phyloP scores from a whole-genome alignment of 495 filamentous ascomycete genomes.

The Talaromyces nanjingensis region DNA sequence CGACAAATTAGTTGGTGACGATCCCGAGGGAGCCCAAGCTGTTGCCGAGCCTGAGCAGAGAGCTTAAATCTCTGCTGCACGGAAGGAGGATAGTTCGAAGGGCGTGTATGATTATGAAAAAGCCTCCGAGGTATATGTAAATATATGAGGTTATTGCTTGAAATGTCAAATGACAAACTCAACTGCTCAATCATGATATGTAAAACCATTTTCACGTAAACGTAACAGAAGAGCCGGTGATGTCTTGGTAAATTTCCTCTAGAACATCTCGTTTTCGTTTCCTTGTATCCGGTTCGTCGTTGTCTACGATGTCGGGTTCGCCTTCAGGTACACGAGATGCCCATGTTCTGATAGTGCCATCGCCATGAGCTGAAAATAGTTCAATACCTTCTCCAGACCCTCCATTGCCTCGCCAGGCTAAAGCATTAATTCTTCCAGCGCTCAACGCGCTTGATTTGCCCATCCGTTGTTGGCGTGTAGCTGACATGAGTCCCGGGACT shows the following conservation, averaged over 20 bases:
- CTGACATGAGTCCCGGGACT: constrained; percentile 48
- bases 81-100: background rate
- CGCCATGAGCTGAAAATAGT: constrained; percentile 46
- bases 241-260: constrained; percentile 38
- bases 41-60: constrained; percentile 7
- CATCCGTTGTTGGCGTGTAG: constrained; percentile 19
- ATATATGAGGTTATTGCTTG: background rate
- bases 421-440: constrained; percentile 55
- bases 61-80: background rate
- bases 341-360: constrained; percentile 45
- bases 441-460: constrained; percentile 29
- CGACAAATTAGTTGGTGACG: background rate
- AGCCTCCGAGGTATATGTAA: background rate
- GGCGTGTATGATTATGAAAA: background rate
- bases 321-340: constrained; percentile 51
- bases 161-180: background rate
- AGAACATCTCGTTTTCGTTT: constrained; percentile 47
- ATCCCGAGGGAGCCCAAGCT: background rate
- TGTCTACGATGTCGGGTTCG: constrained; percentile 38
- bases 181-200: background rate
- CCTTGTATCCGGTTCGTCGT: constrained; percentile 29
- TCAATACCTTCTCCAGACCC: constrained; percentile 39
- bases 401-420: constrained; percentile 61
- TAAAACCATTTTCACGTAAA: constrained; percentile 17
- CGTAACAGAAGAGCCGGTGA: constrained; percentile 24